Base-by-base conservation (phyloP, 768 basidiomycete genomes). In the Suillus paluster region DNA sequence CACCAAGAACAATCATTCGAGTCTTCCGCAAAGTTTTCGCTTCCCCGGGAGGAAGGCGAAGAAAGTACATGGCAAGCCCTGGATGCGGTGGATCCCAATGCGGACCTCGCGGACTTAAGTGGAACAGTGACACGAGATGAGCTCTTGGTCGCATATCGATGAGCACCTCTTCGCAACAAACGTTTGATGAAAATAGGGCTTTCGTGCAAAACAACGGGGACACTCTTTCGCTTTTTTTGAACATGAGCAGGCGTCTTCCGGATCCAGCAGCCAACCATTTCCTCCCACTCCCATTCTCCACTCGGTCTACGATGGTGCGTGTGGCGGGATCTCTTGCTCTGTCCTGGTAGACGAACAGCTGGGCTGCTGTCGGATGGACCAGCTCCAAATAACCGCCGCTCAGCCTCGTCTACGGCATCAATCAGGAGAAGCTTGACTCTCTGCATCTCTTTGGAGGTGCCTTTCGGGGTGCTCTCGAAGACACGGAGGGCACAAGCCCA, bases 401-500 rank as follows among this genome's bases (percentile, higher is more conserved):
- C 86, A 12, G 84, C 84, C n/a, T 77, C 77, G 30, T 86, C 86
- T 19, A 84, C 79, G 17, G 70, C 66, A 38, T 78, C 77, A 58
- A 86, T 80, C 19, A 86, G 68, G 53, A 76, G 67, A 34, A 68
- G 70, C n/a, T 79, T 78, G 63, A 80, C 78, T 34, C 66, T 64
- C 57, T 73, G 71, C 50, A 80, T 63, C 44, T 72, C 69, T 14
- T 65, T 46, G 48, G 66, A 64, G 49, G 57, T 58, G 44, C 59
- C 68, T 55, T 69, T 69, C 58, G 71, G 68, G 39, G 68, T 54
- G 34, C 71, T 68, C 62, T 86, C 85, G 58, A 85, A 73, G 61
- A 81, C 75, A 42, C 72, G 75, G 25, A 86, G 80, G 6, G 80
- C 80, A 59, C 82, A 83, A 17, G 79, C 77, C 81, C 83, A 86